Percentiles rank a stretch among this genome's conserved stretches.
phyloP scores from a whole-genome alignment of 2,329 filamentous ascomycete genomes.

The Colletotrichum shisoi region DNA sequence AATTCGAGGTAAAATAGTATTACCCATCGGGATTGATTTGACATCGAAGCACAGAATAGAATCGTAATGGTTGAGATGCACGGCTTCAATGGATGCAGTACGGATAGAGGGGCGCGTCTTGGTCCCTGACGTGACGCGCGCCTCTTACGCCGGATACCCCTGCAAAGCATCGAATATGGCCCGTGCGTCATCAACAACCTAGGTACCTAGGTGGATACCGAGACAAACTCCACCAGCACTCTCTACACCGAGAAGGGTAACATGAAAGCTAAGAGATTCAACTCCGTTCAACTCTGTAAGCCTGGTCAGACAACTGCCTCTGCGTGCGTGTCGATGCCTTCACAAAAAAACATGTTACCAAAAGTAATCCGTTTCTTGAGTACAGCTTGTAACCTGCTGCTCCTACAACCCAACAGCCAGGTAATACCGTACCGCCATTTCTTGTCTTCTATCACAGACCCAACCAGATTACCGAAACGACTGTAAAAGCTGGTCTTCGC shows the following conservation, averaged over 20 bases:
- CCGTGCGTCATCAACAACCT: conserved; percentile 1
- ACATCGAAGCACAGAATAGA: background rate
- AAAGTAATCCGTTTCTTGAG: background rate
- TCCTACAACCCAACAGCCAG: background rate
- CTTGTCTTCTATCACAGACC: background rate
- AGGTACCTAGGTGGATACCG: too few relatives aligned
- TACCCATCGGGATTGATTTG: conserved; percentile 9
- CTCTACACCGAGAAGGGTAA: too few relatives aligned
- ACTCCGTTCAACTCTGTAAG: background rate
- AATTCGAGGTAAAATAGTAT: background rate
- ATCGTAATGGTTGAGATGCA: conserved; percentile 1
- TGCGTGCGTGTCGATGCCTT: too few relatives aligned
- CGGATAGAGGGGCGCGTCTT: conserved; percentile 31
- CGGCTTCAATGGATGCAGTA: background rate
- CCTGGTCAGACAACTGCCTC: background rate
- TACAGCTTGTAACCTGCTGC: background rate
- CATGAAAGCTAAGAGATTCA: too few relatives aligned
- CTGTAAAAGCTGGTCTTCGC: background rate
- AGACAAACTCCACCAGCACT: background rate
- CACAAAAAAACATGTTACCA: background rate
- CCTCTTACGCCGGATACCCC: conserved; percentile 5
- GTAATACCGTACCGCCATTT: too few relatives aligned
- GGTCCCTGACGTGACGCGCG: conserved; percentile 4
- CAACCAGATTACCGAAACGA: background rate
- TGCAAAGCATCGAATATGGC: background rate